These are phyloP conservation scores for Neurospora pannonica DNA, from an alignment of 495 filamentous ascomycete species.

Conservation along the genomic window DNA sequence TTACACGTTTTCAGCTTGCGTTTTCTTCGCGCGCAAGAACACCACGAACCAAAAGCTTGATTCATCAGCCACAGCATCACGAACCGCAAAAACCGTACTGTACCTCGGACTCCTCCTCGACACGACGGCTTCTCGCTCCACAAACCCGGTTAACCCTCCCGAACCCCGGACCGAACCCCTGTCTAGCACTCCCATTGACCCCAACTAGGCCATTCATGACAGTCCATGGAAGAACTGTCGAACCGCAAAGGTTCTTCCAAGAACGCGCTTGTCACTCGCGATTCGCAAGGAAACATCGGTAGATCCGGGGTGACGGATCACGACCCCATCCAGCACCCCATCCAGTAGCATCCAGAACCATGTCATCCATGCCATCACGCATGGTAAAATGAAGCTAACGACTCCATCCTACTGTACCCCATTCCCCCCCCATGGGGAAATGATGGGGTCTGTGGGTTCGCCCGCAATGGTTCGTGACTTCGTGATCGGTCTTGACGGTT, in stretches of 20 bases:
- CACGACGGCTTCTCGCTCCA: neutral
- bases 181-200: neutral
- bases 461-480: neutral
- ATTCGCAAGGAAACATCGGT: neutral
- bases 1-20: neutral
- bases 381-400: neutral
- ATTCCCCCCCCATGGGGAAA: neutral
- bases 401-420: neutral
- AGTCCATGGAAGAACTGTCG: neutral
- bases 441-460: neutral
- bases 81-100: neutral
- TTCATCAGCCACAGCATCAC: neutral
- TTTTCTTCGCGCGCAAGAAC: neutral
- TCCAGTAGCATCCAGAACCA: neutral
- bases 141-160: neutral
- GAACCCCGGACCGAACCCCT: neutral
- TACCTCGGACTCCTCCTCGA: neutral
- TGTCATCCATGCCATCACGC: neutral
- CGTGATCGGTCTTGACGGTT: neutral
- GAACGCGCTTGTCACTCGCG: neutral
- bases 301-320: neutral
- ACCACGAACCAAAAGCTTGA: neutral
- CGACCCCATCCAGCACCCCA: neutral
- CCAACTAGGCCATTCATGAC: neutral
- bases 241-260: neutral